These are phyloP conservation scores for Syncephalastrum contaminatum DNA, from an alignment of 371 early-diverging fungal genomes.

Conservation along the genomic window DNA sequence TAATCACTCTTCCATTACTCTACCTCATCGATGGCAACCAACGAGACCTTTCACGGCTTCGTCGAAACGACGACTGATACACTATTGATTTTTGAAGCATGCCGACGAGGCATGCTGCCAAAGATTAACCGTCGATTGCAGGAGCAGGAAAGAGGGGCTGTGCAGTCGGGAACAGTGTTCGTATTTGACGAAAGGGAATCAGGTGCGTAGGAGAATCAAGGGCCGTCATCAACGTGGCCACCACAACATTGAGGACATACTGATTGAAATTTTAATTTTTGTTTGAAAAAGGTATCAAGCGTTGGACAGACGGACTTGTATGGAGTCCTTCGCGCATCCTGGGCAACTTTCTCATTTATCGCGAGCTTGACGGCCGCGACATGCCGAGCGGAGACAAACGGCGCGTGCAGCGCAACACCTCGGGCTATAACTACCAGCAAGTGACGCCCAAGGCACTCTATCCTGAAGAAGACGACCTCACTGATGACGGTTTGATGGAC, in stretches of 20 bases:
- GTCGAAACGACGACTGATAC: slow-evolving; percentile 66
- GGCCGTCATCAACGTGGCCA: neutral
- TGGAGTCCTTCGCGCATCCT: slow-evolving; percentile 86
- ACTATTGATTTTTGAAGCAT: slow-evolving; percentile 68
- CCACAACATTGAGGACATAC: neutral
- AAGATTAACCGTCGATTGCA: slow-evolving; percentile 63
- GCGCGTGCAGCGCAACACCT: slow-evolving; percentile 8
- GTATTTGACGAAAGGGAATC: slow-evolving; percentile 75
- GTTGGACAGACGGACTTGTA: slow-evolving; percentile 88
- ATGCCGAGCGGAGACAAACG: slow-evolving; percentile 23
- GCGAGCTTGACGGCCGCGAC: slow-evolving; percentile 65
- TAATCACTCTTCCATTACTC: slow-evolving; percentile 5
- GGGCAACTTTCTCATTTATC: slow-evolving; percentile 78
- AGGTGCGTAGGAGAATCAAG: slow-evolving; percentile 23
- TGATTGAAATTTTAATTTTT: neutral
- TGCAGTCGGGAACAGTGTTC: slow-evolving; percentile 65
- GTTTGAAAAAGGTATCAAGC: slow-evolving; percentile 69
- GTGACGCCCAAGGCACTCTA: neutral
- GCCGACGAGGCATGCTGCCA: slow-evolving; percentile 56
- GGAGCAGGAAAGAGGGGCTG: slow-evolving; percentile 60
- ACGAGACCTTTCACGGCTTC: slow-evolving; percentile 53
- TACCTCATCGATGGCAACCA: slow-evolving; percentile 27
- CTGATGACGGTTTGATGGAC: slow-evolving; percentile 32
- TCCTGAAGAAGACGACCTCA: neutral
- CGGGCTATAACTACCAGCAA: slow-evolving; percentile 5